A percentile compares a stretch with the other conserved stretches of the same genome.
Conservation (phyloP, 306 rosid species). For the Ammopiptanthus mongolicus region DNA sequence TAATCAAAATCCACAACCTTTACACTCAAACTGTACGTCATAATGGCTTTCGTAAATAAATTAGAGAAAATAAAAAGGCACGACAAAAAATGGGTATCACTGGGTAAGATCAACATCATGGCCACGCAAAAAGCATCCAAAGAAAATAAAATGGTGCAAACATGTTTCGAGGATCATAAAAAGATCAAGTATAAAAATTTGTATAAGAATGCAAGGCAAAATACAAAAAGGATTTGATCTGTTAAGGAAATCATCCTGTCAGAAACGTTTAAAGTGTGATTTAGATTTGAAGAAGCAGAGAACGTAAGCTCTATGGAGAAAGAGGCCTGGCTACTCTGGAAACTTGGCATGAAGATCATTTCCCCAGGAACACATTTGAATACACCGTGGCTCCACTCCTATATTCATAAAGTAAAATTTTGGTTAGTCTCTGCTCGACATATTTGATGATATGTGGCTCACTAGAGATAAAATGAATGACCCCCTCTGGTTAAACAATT, state of each 20-base stretch:
- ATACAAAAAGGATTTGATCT: constrained; percentile 54
- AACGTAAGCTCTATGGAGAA: constrained; percentile 57
- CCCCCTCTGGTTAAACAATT: neutral
- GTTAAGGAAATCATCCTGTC: constrained; percentile 38
- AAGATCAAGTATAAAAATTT: constrained; percentile 28
- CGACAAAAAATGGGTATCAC: neutral
- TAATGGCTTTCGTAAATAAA: constrained; percentile 18
- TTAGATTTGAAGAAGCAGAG: constrained; percentile 24
- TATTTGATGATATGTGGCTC: neutral
- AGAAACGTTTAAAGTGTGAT: constrained; percentile 4
- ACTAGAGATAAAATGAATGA: neutral
- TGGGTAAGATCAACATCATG: constrained; percentile 24
- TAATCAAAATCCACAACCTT: constrained; percentile 19
- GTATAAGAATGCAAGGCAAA: constrained; percentile 42
- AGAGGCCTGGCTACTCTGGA: constrained; percentile 29
- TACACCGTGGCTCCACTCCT: constrained; percentile 55
- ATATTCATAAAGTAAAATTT: constrained; percentile 5
- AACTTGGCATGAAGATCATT: constrained; percentile 47
- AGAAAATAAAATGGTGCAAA: constrained; percentile 10
- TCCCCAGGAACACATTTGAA: constrained; percentile 51
- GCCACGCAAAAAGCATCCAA: constrained; percentile 15
- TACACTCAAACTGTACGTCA: constrained; percentile 28
- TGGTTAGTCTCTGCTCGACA: neutral
- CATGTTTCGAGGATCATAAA: constrained; percentile 23
- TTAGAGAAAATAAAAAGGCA: neutral